phyloP scores from a whole-genome alignment of 164 flowering plant genomes.

The Tetracentron sinense region DNA sequence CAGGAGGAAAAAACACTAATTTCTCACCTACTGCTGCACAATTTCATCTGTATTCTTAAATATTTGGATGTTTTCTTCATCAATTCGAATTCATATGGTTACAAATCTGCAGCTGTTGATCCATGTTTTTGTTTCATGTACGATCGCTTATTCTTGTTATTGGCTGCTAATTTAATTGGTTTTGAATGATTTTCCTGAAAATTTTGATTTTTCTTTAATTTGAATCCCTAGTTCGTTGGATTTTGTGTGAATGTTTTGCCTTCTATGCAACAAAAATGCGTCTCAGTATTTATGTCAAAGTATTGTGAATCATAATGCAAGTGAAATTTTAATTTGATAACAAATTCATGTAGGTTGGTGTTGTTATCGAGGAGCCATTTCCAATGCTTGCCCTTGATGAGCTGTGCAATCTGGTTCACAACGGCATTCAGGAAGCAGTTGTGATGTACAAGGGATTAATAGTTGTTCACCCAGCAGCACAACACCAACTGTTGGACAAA shows the following conservation, averaged over 20 bases:
- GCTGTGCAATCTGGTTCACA: slow-evolving; percentile 43
- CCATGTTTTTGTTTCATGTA: not conserved
- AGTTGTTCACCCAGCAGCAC: too few relatives aligned
- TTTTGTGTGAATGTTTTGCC: too few relatives aligned
- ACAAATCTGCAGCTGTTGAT: not conserved
- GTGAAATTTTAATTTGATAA: not conserved
- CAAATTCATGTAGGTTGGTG: slow-evolving; percentile 65
- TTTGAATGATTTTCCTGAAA: not conserved
- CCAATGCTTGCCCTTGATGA: slow-evolving; percentile 90
- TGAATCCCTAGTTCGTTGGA: not conserved
- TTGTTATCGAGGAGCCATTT: slow-evolving; percentile 95
- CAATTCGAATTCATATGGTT: not conserved
- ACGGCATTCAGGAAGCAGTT: slow-evolving; percentile 59
- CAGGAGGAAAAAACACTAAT: not conserved
- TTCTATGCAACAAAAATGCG: too few relatives aligned
- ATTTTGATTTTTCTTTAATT: not conserved
- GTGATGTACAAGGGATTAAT: too few relatives aligned
- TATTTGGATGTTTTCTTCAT: not conserved
- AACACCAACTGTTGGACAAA: too few relatives aligned
- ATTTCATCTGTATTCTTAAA: not conserved
- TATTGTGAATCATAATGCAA: not conserved
- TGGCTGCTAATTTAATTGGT: not conserved
- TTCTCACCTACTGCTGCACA: too few relatives aligned
- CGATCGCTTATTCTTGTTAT: not conserved
- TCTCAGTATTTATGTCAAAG: not conserved